Percentiles rank a stretch among this genome's conserved stretches.
These are phyloP conservation scores for Vaccinium macrocarpon DNA, from an alignment of 148 eudicot species.

Conservation along the genomic window DNA sequence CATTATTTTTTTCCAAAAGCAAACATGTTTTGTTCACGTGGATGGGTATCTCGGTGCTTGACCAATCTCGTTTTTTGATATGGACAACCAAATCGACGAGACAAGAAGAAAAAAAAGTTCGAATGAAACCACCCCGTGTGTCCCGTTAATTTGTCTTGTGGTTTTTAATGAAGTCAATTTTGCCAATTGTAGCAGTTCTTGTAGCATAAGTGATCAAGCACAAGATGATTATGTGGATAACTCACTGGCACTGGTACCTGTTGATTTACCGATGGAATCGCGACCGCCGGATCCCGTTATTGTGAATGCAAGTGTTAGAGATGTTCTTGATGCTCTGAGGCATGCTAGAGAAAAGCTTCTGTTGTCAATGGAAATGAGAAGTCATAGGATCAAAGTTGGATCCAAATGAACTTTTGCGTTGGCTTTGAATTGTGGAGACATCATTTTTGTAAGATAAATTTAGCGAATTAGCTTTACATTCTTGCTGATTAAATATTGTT, in stretches of 20 bases:
- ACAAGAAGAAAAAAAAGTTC: no score
- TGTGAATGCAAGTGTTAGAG: constrained; percentile 34
- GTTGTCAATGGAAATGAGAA: constrained; percentile 33
- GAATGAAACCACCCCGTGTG: no score
- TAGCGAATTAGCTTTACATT: not conserved
- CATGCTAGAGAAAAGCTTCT: constrained; percentile 45
- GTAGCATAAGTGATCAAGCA: constrained; percentile 19
- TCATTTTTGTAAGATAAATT: not conserved
- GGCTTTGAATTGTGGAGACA: not conserved
- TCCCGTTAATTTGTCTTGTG: no score
- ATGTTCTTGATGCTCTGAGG: constrained; percentile 53
- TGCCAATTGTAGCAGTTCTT: constrained; percentile 3
- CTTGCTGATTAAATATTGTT: not conserved
- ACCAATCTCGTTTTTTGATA: no score
- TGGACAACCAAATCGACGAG: no score
- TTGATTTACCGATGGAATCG: constrained; percentile 26
- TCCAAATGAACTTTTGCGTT: constrained; percentile 9
- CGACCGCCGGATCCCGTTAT: constrained; percentile 26
- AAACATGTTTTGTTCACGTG: no score
- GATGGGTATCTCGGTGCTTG: no score
- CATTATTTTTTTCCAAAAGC: no score
- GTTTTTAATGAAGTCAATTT: not conserved
- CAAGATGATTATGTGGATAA: constrained; percentile 30
- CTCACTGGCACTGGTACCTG: constrained; percentile 53
- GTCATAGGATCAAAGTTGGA: constrained; percentile 39